Percentiles rank a stretch among this genome's conserved stretches.
Evolutionary conservation across 2,329 filamentous ascomycete species (phyloP).

Genomic region (Venturia aucupariae): DNA sequence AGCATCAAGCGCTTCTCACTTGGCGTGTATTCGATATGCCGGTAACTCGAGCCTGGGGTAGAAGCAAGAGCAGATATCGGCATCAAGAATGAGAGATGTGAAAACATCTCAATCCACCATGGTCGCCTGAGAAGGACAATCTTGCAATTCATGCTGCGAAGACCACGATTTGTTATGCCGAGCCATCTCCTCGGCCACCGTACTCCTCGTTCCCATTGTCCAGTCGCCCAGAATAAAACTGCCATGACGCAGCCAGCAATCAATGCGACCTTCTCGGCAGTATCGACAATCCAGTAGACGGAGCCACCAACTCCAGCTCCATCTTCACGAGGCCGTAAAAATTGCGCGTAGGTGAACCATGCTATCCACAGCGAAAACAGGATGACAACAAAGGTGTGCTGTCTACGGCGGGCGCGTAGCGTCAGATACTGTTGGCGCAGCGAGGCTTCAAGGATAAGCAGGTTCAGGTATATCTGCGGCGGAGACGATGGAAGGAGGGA

Average conservation of each 20-base stretch:
- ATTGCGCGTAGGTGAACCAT: constrained; percentile 82
- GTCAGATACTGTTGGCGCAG: constrained; percentile 88
- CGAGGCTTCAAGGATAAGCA: constrained; percentile 91
- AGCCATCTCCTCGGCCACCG: constrained; percentile 92
- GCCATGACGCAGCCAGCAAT: constrained; percentile 84
- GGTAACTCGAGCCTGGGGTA: constrained; percentile 60
- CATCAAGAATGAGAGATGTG: constrained; percentile 67
- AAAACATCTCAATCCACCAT: constrained; percentile 70
- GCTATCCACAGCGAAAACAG: constrained; percentile 71
- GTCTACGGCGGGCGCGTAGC: constrained; percentile 74
- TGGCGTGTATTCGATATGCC: constrained; percentile 61
- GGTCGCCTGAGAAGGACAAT: constrained; percentile 78
- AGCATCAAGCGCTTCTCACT: constrained; percentile 43
- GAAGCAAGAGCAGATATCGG: constrained; percentile 30
- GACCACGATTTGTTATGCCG: constrained; percentile 75
- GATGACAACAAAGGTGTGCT: constrained; percentile 86
- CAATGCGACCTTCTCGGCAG: constrained; percentile 80
- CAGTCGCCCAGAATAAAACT: constrained; percentile 83
- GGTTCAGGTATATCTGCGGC: constrained; percentile 95
- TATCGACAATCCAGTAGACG: constrained; percentile 94
- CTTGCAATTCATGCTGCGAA: constrained; percentile 92
- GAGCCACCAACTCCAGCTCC: constrained; percentile 83
- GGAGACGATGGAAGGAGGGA: constrained; percentile 79
- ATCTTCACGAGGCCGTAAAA: constrained; percentile 92
- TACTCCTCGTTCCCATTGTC: constrained; percentile 92